Evolutionary conservation across 2,329 filamentous ascomycete species (phyloP).

Genomic region (Endoconidiophora polonica): DNA sequence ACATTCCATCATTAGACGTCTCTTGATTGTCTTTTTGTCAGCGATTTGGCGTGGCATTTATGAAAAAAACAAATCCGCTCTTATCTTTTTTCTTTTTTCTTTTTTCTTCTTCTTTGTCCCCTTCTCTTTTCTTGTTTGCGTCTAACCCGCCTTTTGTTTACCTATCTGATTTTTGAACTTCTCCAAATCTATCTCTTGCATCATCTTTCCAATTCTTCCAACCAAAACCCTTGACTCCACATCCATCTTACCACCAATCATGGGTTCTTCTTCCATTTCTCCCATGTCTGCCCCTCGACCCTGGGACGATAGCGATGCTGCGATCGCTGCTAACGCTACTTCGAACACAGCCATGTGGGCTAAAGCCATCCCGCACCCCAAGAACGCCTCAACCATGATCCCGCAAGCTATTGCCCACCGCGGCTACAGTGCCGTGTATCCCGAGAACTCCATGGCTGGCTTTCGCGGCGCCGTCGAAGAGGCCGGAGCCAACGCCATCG

Average conservation of each 20-base stretch:
- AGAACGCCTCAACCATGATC: slow-evolving; percentile 19
- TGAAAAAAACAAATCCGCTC: no score
- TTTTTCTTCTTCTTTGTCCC: background rate
- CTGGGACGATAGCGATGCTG: no score
- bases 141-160: no score
- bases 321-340: background rate
- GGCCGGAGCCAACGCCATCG: slow-evolving; percentile 62
- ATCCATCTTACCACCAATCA: no score
- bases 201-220: no score
- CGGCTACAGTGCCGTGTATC: slow-evolving; percentile 59
- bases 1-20: background rate
- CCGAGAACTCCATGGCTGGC: slow-evolving; percentile 74
- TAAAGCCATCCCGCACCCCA: slow-evolving; percentile 17
- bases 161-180: no score
- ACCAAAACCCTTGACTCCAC: no score
- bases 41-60: background rate
- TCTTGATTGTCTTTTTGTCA: background rate
- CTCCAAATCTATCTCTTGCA: no score
- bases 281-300: background rate
- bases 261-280: no score
- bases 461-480: slow-evolving; percentile 53
- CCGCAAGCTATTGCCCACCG: slow-evolving; percentile 66
- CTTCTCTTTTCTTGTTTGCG: background rate
- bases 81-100: background rate
- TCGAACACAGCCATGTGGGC: slow-evolving; percentile 20